These are phyloP conservation scores for Harringtonia lauricola DNA, from an alignment of 2,329 filamentous ascomycete species.

Conservation along the genomic window DNA sequence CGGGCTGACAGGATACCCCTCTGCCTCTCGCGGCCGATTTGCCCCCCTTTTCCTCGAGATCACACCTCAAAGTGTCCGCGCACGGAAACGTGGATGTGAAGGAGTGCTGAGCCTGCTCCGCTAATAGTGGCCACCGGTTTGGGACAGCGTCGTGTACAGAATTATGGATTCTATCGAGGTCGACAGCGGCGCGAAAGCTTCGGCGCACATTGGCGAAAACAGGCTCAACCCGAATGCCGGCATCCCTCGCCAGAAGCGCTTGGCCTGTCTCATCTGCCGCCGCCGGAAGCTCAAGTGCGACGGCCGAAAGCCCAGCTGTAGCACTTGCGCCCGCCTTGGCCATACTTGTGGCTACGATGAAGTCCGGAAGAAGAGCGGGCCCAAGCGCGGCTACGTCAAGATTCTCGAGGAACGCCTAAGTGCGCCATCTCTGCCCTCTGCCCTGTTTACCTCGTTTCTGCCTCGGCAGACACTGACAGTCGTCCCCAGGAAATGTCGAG, in stretches of 20 bases:
- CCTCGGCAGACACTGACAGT: no score
- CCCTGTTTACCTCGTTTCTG: background rate
- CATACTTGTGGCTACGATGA: conserved; percentile 89
- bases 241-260: conserved; percentile 75
- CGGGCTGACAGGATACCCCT: no score
- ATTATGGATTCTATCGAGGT: no score
- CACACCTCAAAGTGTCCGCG: no score
- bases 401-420: conserved; percentile 84
- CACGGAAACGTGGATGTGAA: no score
- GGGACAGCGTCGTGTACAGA: no score
- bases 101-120: no score
- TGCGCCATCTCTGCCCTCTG: conserved; percentile 33
- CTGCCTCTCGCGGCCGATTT: no score
- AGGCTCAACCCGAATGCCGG: conserved; percentile 36
- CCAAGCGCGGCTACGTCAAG: conserved; percentile 91
- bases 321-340: conserved; percentile 75
- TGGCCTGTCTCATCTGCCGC: conserved; percentile 89
- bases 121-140: no score
- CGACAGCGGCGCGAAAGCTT: no score
- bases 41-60: no score
- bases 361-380: conserved; percentile 85
- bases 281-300: conserved; percentile 90
- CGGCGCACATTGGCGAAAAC: no score
- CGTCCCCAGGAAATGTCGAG: conserved; percentile 71
- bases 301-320: conserved; percentile 72